Evolutionary conservation across 345 rosid species (phyloP).

Genomic region (Toxicodendron radicans): DNA sequence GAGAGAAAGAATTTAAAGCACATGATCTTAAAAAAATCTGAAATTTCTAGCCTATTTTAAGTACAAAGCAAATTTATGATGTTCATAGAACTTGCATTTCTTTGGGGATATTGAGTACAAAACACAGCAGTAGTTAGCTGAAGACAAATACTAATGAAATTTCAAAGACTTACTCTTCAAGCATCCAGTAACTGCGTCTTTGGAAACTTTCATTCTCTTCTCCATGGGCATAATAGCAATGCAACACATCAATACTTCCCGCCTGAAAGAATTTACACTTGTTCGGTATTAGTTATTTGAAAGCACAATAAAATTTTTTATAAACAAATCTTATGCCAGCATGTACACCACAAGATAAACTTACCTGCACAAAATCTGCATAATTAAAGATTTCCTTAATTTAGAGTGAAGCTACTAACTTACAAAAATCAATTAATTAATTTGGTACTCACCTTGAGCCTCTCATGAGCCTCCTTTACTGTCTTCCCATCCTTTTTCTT

Average conservation of each 20-base stretch:
- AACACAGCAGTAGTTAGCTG: background rate
- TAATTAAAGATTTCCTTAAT: background rate
- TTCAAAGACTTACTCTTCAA: conserved; percentile 78
- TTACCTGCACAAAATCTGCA: background rate
- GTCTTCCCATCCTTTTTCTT: conserved; percentile 95
- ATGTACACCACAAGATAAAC: background rate
- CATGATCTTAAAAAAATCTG: background rate
- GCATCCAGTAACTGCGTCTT: conserved; percentile 97
- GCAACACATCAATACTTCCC: conserved; percentile 89
- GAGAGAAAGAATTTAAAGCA: background rate
- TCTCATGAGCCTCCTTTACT: conserved; percentile 92
- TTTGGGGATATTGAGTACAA: background rate
- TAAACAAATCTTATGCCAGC: background rate
- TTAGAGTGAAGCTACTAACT: background rate
- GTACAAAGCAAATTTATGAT: background rate
- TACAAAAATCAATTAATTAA: conserved; percentile 1
- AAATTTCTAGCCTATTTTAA: background rate
- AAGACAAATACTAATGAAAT: background rate
- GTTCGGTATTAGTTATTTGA: background rate
- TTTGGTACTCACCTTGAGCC: conserved; percentile 65
- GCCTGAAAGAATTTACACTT: conserved; percentile 44
- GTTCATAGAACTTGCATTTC: background rate
- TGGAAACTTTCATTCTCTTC: conserved; percentile 85
- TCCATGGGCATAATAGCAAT: conserved; percentile 97
- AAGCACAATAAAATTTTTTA: background rate